Evolutionary conservation across 805 yeast species (phyloP).

Genomic region (Candida namnaoensis): DNA sequence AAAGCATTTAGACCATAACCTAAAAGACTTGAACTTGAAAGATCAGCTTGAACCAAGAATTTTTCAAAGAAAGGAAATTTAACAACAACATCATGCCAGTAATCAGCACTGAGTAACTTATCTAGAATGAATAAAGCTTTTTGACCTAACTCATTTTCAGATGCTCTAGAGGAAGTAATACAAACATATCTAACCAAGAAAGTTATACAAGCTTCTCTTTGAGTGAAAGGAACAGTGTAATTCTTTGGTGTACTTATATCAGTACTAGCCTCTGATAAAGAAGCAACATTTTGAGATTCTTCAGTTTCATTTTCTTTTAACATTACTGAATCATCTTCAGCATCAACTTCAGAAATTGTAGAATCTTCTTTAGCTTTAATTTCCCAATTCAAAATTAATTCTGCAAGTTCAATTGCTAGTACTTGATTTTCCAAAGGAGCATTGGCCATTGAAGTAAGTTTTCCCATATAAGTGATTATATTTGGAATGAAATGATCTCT

Average conservation of each 20-base stretch:
- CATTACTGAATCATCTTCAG: neutral
- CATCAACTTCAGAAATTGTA: neutral
- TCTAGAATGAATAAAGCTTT: conserved; percentile 75
- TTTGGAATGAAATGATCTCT: conserved; percentile 86
- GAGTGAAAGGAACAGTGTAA: conserved; percentile 63
- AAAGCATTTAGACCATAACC: conserved; percentile 85
- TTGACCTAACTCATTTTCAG: conserved; percentile 76
- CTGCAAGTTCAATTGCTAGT: conserved; percentile 85
- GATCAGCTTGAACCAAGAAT: conserved; percentile 70
- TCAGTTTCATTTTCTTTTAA: neutral
- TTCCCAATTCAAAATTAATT: conserved; percentile 83
- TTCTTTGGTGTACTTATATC: conserved; percentile 39
- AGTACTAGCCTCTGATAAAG: conserved; percentile 5
- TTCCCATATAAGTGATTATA: conserved; percentile 88
- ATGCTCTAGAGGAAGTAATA: conserved; percentile 73
- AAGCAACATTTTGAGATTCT: neutral
- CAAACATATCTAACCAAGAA: conserved; percentile 84
- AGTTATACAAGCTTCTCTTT: conserved; percentile 84
- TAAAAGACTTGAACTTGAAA: conserved; percentile 56
- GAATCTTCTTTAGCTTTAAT: conserved; percentile 28
- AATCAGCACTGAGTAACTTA: conserved; percentile 57
- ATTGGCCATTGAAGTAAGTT: conserved; percentile 68
- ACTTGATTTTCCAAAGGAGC: conserved; percentile 76
- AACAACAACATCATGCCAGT: conserved; percentile 88
- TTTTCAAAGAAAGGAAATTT: conserved; percentile 84